Percentiles rank a stretch among this genome's conserved stretches.
Evolutionary conservation across 208 protist species (phyloP).

Genomic region (Naegleria lovaniensis): DNA sequence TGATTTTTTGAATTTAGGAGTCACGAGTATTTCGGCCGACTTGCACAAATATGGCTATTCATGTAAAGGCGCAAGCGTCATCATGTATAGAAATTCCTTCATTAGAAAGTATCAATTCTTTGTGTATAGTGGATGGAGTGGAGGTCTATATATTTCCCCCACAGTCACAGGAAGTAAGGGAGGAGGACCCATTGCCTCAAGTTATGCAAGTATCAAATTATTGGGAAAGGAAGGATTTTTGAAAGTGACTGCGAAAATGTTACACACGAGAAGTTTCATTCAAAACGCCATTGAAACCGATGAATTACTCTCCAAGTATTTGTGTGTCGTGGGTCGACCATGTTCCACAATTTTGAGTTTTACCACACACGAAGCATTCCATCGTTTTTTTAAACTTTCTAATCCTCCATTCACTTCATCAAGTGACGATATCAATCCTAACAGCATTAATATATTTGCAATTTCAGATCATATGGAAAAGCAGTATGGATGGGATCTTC

Average conservation of each 20-base stretch:
- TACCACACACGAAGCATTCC: neutral
- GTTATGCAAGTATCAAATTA: neutral
- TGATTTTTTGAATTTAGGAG: conserved; percentile 33
- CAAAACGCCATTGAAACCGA: neutral
- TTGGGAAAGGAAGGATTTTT: conserved; percentile 60
- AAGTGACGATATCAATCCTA: too few species aligned
- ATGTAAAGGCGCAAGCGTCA: conserved; percentile 30
- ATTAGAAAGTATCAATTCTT: conserved; percentile 33
- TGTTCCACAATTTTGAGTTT: neutral
- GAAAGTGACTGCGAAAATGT: neutral
- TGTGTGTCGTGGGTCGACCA: neutral
- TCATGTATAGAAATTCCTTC: conserved; percentile 23
- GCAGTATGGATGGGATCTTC: neutral
- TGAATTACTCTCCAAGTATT: neutral
- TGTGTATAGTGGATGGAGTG: conserved; percentile 29
- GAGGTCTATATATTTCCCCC: conserved; percentile 27
- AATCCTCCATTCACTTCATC: too few species aligned
- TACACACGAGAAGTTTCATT: neutral
- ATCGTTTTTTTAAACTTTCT: neutral
- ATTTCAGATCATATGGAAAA: neutral
- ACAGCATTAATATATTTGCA: neutral
- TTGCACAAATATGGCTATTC: conserved; percentile 39
- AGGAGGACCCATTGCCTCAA: conserved; percentile 22
- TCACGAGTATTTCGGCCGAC: conserved; percentile 34
- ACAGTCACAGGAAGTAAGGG: conserved; percentile 25